Percentiles rank a stretch among this genome's conserved stretches.
phyloP scores from a whole-genome alignment of 2,329 filamentous ascomycete species.

The Ilyonectria mors-panacis region DNA sequence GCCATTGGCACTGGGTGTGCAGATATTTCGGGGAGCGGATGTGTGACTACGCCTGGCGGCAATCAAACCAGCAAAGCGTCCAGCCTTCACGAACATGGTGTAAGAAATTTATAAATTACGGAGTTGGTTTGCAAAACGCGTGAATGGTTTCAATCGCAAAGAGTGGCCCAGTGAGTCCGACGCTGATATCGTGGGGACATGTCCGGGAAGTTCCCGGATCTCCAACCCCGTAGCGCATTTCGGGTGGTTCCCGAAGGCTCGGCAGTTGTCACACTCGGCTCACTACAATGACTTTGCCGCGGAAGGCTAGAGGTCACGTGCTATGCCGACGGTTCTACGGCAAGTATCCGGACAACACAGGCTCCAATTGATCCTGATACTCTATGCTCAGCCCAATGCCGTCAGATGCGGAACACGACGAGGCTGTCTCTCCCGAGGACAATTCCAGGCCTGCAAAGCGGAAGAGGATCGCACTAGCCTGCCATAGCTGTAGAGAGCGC shows the following conservation, averaged over 20 bases:
- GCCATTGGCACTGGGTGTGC: neutral
- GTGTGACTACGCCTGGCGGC: neutral
- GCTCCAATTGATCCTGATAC: neutral
- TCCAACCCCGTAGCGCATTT: neutral
- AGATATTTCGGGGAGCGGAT: neutral
- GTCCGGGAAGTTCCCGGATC: neutral
- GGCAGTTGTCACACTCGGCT: neutral
- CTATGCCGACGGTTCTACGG: neutral
- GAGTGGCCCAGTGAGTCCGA: neutral
- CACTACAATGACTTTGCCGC: neutral
- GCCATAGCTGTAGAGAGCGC: constrained; percentile 21
- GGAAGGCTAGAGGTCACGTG: neutral
- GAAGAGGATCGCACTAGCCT: constrained; percentile 15
- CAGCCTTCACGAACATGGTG: neutral
- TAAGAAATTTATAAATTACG: neutral
- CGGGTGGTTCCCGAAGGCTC: neutral
- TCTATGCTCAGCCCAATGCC: neutral
- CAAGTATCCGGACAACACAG: neutral
- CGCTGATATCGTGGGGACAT: neutral
- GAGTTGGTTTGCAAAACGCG: neutral
- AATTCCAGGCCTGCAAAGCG: constrained; percentile 1
- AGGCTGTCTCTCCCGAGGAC: neutral
- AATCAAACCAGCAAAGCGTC: neutral
- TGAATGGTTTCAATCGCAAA: neutral
- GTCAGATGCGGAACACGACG: neutral